Base-by-base conservation (phyloP, 352 stramenopile genomes). In the Globisporangium spinosum region DNA sequence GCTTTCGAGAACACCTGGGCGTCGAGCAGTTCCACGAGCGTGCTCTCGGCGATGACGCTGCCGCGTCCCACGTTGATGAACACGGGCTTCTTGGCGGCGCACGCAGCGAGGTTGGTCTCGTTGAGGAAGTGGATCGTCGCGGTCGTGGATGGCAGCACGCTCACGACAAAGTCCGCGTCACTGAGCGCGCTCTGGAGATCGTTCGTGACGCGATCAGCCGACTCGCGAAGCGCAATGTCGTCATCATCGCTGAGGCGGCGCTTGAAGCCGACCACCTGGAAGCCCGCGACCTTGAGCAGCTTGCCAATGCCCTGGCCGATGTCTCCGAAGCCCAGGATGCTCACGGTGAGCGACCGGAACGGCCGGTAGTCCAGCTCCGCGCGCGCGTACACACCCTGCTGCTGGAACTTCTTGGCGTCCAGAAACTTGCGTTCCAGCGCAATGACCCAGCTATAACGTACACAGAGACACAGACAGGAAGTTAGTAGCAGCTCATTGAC, bases 21-120 rank as follows among this genome's bases (percentile, higher is more conserved):
- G 69, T 96, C 81, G 23, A 97, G 73, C 45, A 87, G 80, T 6
- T 71, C 27, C 29, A 97, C 3, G 58, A 97, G 70, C 49, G 72
- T 71, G 34, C 53, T 54, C 68, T 95, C 65, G 10, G 65, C 47
- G 58, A 96, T 83, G 57, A 97, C 72, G 64, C 95, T 89, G 23
- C 90, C 90, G 34, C 90, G 83, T 13, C 90, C 90, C 23, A 95
- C 87, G 74, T 97, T 97, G 71, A 97, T 83, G 67, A 97, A 84
- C 49, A 93, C 81, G n/a, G 87, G 86, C 69, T 89, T 75, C 75
- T 89, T 83, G n/a, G 74, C 55, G 0, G 64, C 64, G 38, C 83
- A 91, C 34, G 74, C 35, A 10, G 56, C 35, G 2, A 97, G 70
- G 22, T 79, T 76, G 45, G 69, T 56, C 23, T 82, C 73, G 9